phyloP scores from a whole-genome alignment of 805 yeast species.

The Babjeviella inositovora region DNA sequence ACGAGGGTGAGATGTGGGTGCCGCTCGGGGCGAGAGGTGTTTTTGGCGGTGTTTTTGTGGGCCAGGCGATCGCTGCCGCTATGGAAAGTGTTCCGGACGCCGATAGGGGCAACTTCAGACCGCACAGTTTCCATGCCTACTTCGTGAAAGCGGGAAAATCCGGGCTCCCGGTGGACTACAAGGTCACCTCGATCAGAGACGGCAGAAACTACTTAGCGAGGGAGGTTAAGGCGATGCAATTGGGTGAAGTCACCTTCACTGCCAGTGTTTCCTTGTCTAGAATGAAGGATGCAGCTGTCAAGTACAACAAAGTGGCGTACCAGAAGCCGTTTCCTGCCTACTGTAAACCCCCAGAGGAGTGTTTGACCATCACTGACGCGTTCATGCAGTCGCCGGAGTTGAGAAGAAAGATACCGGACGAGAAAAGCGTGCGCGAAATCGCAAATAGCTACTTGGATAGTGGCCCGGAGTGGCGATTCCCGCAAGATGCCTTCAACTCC shows the following conservation, averaged over 20 bases:
- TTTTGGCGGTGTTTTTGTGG: slow-evolving; percentile 57
- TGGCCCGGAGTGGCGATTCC: slow-evolving; percentile 15
- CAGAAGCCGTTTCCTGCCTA: neutral
- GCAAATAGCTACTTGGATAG: slow-evolving; percentile 14
- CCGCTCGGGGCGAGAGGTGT: slow-evolving; percentile 47
- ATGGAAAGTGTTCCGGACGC: slow-evolving; percentile 25
- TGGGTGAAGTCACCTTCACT: slow-evolving; percentile 28
- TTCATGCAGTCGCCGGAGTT: slow-evolving; percentile 10
- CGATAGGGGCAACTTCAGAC: slow-evolving; percentile 23
- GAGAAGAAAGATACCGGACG: slow-evolving; percentile 5
- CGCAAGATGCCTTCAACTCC: slow-evolving; percentile 13
- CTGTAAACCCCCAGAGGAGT: slow-evolving; percentile 8
- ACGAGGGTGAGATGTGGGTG: slow-evolving; percentile 14
- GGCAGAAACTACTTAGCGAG: slow-evolving; percentile 36
- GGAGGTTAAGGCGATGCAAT: slow-evolving; percentile 38
- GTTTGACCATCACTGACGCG: slow-evolving; percentile 9
- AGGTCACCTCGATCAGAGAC: slow-evolving; percentile 32
- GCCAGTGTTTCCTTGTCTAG: slow-evolving; percentile 28
- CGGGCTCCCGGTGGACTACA: slow-evolving; percentile 26
- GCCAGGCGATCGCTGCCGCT: slow-evolving; percentile 50
- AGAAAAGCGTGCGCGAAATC: slow-evolving; percentile 10
- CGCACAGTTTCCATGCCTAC: slow-evolving; percentile 47
- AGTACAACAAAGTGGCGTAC: neutral
- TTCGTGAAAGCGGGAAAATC: slow-evolving; percentile 41
- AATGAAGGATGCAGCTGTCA: slow-evolving; percentile 1